Percentiles rank a stretch among this genome's conserved stretches.
phyloP scores from a whole-genome alignment of 2,329 filamentous ascomycete species.

The Diaporthe caulivora region DNA sequence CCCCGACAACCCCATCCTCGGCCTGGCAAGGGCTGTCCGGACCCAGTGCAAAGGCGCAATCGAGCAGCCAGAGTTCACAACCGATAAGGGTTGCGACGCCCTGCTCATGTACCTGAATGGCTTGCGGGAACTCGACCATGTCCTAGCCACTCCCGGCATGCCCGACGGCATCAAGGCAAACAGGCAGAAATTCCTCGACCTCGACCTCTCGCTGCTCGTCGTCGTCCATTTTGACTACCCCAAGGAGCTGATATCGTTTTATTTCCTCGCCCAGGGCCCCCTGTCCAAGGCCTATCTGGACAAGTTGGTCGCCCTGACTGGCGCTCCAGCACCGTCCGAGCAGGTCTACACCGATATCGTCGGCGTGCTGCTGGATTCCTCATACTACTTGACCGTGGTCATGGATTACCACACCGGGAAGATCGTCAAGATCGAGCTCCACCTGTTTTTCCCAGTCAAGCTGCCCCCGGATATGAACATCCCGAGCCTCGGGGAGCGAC shows the following conservation, averaged over 20 bases:
- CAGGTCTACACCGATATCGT: conserved; percentile 27
- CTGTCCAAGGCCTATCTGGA: conserved; percentile 31
- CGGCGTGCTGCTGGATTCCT: conserved; percentile 34
- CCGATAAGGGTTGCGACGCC: conserved; percentile 33
- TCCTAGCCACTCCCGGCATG: conserved; percentile 33
- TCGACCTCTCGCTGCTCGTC: conserved; percentile 21
- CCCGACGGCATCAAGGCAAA: conserved; percentile 35
- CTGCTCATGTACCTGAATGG: conserved; percentile 33
- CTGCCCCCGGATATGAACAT: conserved; percentile 37
- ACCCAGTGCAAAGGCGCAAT: conserved; percentile 26
- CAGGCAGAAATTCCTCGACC: conserved; percentile 18
- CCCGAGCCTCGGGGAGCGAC: conserved; percentile 29
- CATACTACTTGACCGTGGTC: conserved; percentile 34
- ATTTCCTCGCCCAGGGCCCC: conserved; percentile 37
- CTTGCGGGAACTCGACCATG: conserved; percentile 1
- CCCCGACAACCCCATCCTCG: conserved; percentile 29
- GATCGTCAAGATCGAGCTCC: conserved; percentile 35
- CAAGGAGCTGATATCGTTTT: conserved; percentile 22
- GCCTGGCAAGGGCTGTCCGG: conserved; percentile 9
- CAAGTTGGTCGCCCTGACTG: conserved; percentile 31
- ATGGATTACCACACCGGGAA: conserved; percentile 35
- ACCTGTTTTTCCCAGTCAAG: conserved; percentile 39
- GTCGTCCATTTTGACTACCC: conserved; percentile 33
- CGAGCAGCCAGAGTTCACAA: conserved; percentile 38
- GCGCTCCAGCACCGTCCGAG: conserved; percentile 34